Evolutionary conservation across 805 yeast species (phyloP).

Genomic region (Zygotorulaspora danielsina): DNA sequence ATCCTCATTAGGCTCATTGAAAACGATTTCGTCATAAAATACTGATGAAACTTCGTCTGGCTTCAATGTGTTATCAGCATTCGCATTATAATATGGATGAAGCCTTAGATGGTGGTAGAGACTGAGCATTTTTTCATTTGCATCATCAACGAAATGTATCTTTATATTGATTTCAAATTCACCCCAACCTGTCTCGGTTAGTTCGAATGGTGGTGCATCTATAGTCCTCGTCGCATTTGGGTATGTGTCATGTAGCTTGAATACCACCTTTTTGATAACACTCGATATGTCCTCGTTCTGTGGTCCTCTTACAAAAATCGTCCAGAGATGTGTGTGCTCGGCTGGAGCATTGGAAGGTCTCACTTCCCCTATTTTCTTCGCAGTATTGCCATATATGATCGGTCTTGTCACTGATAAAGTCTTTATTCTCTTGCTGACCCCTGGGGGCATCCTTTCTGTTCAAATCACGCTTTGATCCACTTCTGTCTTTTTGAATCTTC

Average conservation of each 20-base stretch:
- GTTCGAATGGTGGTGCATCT: slow-evolving; percentile 89
- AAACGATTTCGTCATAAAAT: slow-evolving; percentile 85
- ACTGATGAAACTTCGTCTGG: slow-evolving; percentile 51
- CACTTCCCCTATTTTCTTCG: slow-evolving; percentile 57
- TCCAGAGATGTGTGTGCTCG: slow-evolving; percentile 96
- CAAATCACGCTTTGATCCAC: not conserved
- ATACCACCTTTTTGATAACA: slow-evolving; percentile 82
- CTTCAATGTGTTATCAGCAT: slow-evolving; percentile 19
- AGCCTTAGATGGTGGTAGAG: slow-evolving; percentile 85
- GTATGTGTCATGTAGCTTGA: slow-evolving; percentile 93
- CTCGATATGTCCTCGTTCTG: slow-evolving; percentile 73
- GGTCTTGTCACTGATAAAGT: slow-evolving; percentile 73
- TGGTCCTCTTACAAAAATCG: slow-evolving; percentile 83
- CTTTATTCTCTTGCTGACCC: slow-evolving; percentile 35
- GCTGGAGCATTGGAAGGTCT: slow-evolving; percentile 62
- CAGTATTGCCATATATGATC: slow-evolving; percentile 74
- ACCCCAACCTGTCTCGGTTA: slow-evolving; percentile 99
- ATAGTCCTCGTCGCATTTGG: slow-evolving; percentile 79
- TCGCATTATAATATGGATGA: slow-evolving; percentile 65
- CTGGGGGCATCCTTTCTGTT: slow-evolving; percentile 22
- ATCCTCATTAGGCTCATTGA: slow-evolving; percentile 91
- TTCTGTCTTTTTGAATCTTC: not conserved
- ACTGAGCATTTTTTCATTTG: slow-evolving; percentile 81
- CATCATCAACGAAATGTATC: slow-evolving; percentile 78
- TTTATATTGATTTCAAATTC: slow-evolving; percentile 91